Base-by-base conservation (phyloP, 2,329 filamentous ascomycete species). In the Penicillium digitatum region DNA sequence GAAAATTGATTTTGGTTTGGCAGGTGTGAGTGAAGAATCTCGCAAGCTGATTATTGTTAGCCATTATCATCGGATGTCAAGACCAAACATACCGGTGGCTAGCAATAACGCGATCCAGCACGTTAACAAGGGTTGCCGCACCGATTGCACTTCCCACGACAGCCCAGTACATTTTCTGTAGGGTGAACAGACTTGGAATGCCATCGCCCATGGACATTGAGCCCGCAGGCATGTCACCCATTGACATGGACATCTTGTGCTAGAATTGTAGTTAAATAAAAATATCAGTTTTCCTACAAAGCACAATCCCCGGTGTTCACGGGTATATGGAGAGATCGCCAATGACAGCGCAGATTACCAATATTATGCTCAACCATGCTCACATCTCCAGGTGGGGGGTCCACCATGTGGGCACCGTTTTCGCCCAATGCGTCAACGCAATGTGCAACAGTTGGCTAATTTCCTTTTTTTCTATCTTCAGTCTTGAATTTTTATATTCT, bases 121-220 rank as follows among this genome's bases (percentile, higher is more conserved):
- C 59, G 55, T 79, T 78, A 34, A 72, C 64, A 0, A 71, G 51
- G 1, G 69, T 66, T 16, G 69, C 72, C 42, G 67, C 64, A 10
- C 59, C 73, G 52, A 75, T 69, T 39, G 68, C 66, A 46, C 71
- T 67, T 6, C 72, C 73, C 14, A 82, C 74, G 3, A 80, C 75
- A 1, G 74, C 76, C 76, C 80, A 82, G 66, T 82, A 83, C 62
- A 79, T 78, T 46, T 76, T 73, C 59, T 81, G 80, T 50, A 82
- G 71, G 27, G 76, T 70, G 52, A 74, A 74, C 34, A 79, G 73
- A 34, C 69, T 69, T 8, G 79, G 79, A 29, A 79, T 66, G 44
- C 74, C 76, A 52, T 64, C 60, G 12, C 72, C 74, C 64, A 74
- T 75, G 62, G 72, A 68, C 77, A 76, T 78, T 42, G 62, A 56